These are phyloP conservation scores for Prosopis cineraria DNA, from an alignment of 306 rosid genomes.

Conservation along the genomic window DNA sequence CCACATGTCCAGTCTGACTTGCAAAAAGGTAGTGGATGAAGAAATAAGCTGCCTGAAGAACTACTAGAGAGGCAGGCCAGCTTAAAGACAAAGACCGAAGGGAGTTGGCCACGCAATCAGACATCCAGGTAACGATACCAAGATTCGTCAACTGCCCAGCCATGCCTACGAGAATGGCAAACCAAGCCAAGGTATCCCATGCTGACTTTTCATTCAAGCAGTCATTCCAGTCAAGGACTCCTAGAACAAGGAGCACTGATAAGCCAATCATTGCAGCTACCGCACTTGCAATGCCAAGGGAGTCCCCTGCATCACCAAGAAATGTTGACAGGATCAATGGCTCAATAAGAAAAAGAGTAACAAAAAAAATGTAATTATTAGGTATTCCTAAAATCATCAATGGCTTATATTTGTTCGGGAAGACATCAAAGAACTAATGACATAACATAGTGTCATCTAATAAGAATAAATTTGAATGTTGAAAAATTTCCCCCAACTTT, in stretches of 20 bases:
- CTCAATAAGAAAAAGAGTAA: conserved; percentile 16
- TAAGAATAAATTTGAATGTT: conserved; percentile 7
- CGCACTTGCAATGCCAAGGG: conserved; percentile 71
- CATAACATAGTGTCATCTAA: neutral
- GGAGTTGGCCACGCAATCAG: conserved; percentile 59
- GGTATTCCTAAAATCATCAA: conserved; percentile 1
- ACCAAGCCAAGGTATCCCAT: conserved; percentile 99
- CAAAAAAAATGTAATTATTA: conserved; percentile 8
- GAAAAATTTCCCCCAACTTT: neutral
- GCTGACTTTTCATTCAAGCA: conserved; percentile 90
- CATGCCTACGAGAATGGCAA: conserved; percentile 92
- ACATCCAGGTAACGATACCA: conserved; percentile 88
- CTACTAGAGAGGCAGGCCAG: conserved; percentile 81
- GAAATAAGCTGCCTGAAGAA: conserved; percentile 91
- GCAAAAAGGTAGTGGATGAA: conserved; percentile 94
- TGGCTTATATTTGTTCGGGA: conserved; percentile 9
- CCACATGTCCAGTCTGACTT: conserved; percentile 97
- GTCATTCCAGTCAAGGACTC: conserved; percentile 94
- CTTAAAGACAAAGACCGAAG: conserved; percentile 71
- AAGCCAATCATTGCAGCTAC: conserved; percentile 96
- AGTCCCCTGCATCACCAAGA: conserved; percentile 60
- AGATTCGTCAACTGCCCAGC: conserved; percentile 90
- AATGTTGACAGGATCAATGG: neutral
- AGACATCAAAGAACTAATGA: conserved; percentile 9
- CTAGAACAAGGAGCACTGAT: conserved; percentile 73